Evolutionary conservation across 805 yeast genomes (phyloP).

Genomic region (Clavispora fructus): DNA sequence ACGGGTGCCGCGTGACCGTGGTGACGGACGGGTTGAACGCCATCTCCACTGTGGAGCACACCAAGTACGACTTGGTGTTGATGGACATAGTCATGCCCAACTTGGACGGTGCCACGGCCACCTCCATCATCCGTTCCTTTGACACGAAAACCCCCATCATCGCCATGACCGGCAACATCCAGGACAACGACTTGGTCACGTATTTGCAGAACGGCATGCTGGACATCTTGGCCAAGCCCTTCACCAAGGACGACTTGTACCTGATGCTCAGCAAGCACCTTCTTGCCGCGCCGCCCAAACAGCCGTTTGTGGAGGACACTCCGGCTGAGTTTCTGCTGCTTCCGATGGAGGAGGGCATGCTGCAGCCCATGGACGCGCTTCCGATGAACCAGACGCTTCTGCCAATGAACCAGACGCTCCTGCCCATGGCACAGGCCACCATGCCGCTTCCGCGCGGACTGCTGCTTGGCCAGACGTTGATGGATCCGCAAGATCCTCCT

Average conservation of each 20-base stretch:
- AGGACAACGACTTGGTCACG: conserved; percentile 72
- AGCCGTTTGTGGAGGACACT: conserved; percentile 9
- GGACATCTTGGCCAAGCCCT: conserved; percentile 90
- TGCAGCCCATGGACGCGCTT: conserved; percentile 6
- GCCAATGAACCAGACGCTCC: conserved; percentile 8
- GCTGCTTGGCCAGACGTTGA: neutral
- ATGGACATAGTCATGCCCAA: conserved; percentile 92
- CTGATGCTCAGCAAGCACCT: conserved; percentile 73
- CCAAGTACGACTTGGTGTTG: conserved; percentile 67
- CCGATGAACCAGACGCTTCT: conserved; percentile 6
- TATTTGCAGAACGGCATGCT: conserved; percentile 87
- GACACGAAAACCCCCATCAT: conserved; percentile 85
- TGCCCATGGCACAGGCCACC: neutral
- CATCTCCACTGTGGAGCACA: conserved; percentile 66
- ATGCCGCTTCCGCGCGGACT: neutral
- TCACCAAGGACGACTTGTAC: conserved; percentile 80
- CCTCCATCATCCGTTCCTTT: conserved; percentile 80
- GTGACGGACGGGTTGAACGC: conserved; percentile 92
- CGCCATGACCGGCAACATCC: conserved; percentile 90
- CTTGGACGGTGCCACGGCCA: conserved; percentile 84
- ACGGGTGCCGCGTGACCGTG: conserved; percentile 89
- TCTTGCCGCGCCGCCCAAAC: conserved; percentile 20
- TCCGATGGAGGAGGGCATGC: conserved; percentile 8
- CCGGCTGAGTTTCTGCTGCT: conserved; percentile 8
- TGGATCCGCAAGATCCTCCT: conserved; percentile 6